phyloP scores from a whole-genome alignment of 1,139 yeast genomes.

The Blastobotrys illinoisensis region DNA sequence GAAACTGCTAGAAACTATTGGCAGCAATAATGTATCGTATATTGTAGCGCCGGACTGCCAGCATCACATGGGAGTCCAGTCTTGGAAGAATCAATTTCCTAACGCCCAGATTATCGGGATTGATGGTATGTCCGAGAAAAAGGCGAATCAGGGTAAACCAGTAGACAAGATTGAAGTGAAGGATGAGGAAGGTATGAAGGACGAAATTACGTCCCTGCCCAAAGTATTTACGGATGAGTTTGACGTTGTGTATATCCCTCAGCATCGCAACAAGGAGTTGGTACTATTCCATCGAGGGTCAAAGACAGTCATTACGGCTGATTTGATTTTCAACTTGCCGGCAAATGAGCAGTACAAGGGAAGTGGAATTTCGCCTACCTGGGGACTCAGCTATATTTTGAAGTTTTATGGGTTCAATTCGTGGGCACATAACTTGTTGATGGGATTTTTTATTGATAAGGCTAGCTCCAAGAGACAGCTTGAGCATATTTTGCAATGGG shows the following conservation, averaged over 20 bases:
- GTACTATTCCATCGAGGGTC: constrained; percentile 44
- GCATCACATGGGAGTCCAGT: constrained; percentile 35
- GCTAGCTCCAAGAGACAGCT: constrained; percentile 26
- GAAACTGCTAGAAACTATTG: constrained; percentile 39
- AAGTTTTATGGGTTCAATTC: constrained; percentile 38
- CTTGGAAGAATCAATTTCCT: constrained; percentile 48
- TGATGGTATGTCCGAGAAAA: constrained; percentile 34
- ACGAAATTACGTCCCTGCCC: constrained; percentile 16
- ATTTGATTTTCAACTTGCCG: constrained; percentile 51
- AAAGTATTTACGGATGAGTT: constrained; percentile 36
- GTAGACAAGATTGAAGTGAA: constrained; percentile 29
- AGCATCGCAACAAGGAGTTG: constrained; percentile 51
- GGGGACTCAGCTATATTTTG: constrained; percentile 39
- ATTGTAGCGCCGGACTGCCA: constrained; percentile 31
- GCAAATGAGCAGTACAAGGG: constrained; percentile 39
- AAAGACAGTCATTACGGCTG: constrained; percentile 50
- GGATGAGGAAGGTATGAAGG: constrained; percentile 28
- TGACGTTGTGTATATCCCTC: constrained; percentile 53
- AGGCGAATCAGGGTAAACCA: constrained; percentile 7
- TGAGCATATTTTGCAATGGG: constrained; percentile 40
- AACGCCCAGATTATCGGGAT: constrained; percentile 47
- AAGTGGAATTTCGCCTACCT: constrained; percentile 39
- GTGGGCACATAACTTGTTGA: constrained; percentile 11
- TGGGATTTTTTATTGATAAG: constrained; percentile 4
- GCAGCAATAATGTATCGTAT: constrained; percentile 30